Evolutionary conservation across 1,139 yeast genomes (phyloP).

Genomic region (Hyphopichia khmerensis): DNA sequence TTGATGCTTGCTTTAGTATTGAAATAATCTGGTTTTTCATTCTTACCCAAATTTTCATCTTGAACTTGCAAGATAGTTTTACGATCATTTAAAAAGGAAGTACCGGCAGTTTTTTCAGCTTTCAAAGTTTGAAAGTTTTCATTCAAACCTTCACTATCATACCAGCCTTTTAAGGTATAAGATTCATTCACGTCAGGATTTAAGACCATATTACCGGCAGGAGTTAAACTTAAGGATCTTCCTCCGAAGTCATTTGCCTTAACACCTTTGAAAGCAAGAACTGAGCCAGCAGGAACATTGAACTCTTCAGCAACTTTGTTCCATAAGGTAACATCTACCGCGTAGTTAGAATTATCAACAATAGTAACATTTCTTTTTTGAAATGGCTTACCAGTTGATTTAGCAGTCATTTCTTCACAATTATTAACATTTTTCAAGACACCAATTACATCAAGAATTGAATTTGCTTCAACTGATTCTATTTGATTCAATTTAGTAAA

Average conservation of each 20-base stretch:
- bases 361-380: conserved; percentile 86
- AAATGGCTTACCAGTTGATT: conserved; percentile 83
- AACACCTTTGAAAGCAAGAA: conserved; percentile 90
- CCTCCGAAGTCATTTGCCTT: conserved; percentile 90
- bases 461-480: conserved; percentile 65
- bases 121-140: conserved; percentile 65
- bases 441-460: conserved; percentile 84
- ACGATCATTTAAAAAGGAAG: conserved; percentile 42
- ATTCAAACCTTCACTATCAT: conserved; percentile 70
- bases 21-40: conserved; percentile 79
- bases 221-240: conserved; percentile 77
- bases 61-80: conserved; percentile 68
- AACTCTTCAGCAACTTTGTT: conserved; percentile 82
- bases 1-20: conserved; percentile 71
- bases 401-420: conserved; percentile 81
- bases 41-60: conserved; percentile 67
- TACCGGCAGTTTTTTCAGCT: conserved; percentile 24
- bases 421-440: conserved; percentile 77
- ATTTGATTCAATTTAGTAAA: conserved; percentile 71
- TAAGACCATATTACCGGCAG: conserved; percentile 68
- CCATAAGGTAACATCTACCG: conserved; percentile 86
- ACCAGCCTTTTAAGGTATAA: conserved; percentile 91
- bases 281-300: conserved; percentile 70
- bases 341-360: conserved; percentile 81
- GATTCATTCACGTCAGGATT: conserved; percentile 93